These are phyloP conservation scores for Albugo laibachii DNA, from an alignment of 352 stramenopile genomes.

Conservation along the genomic window DNA sequence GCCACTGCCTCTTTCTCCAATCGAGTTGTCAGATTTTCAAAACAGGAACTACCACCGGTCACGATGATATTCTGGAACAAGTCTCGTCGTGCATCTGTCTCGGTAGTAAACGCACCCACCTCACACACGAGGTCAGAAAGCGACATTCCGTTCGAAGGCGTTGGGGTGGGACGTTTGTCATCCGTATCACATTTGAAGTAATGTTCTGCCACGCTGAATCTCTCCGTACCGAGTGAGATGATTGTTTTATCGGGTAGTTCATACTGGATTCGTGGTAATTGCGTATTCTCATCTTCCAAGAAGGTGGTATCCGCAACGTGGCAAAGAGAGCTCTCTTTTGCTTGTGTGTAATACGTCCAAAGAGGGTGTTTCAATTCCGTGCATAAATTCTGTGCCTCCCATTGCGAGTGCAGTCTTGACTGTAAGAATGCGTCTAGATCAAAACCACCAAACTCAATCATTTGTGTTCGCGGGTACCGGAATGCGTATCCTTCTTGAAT, in stretches of 20 bases:
- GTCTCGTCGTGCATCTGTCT: conserved; percentile 57
- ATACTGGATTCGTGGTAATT: conserved; percentile 58
- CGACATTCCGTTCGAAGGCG: conserved; percentile 16
- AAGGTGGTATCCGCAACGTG: conserved; percentile 49
- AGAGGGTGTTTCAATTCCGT: conserved; percentile 2
- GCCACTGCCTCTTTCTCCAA: conserved; percentile 59
- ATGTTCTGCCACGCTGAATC: conserved; percentile 78
- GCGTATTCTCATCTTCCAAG: conserved; percentile 45
- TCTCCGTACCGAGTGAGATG: conserved; percentile 66
- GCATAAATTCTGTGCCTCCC: not conserved
- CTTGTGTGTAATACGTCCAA: conserved; percentile 39
- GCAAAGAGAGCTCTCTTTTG: conserved; percentile 56
- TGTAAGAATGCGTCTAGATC: conserved; percentile 46
- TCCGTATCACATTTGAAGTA: conserved; percentile 35
- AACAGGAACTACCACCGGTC: conserved; percentile 58
- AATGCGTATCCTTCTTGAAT: conserved; percentile 67
- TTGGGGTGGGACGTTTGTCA: not conserved
- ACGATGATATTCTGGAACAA: conserved; percentile 70
- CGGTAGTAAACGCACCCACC: conserved; percentile 28
- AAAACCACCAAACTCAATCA: conserved; percentile 32
- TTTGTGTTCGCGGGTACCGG: conserved; percentile 33
- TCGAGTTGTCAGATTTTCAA: conserved; percentile 48
- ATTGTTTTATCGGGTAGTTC: conserved; percentile 66
- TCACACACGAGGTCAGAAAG: conserved; percentile 49
- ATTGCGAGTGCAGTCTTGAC: conserved; percentile 24